A percentile compares a stretch with the other conserved stretches of the same genome.
Conservation (phyloP, 352 stramenopile species). For the Phytophthora constricta region DNA sequence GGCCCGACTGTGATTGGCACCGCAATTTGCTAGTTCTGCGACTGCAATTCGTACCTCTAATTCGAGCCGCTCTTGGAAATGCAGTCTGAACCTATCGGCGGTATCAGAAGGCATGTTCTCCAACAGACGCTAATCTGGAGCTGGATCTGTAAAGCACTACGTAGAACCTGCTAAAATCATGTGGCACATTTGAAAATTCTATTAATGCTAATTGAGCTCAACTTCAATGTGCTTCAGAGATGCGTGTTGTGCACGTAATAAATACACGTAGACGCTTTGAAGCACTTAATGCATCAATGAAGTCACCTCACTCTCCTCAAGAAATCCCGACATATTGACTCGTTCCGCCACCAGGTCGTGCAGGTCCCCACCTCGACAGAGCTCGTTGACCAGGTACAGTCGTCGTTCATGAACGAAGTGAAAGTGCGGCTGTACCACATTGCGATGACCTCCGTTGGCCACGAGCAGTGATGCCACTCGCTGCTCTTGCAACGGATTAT, state of each 20-base stretch:
- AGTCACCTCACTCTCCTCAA: conserved; percentile 40
- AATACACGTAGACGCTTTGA: conserved; percentile 36
- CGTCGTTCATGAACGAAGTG: conserved; percentile 25
- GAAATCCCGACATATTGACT: conserved; percentile 7
- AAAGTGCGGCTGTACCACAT: conserved; percentile 37
- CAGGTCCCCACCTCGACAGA: conserved; percentile 55
- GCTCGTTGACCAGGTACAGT: conserved; percentile 56
- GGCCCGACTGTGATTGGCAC: too few species aligned
- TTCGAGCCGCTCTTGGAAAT: too few species aligned
- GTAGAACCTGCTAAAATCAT: too few species aligned
- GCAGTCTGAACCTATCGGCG: too few species aligned
- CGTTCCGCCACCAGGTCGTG: conserved; percentile 33
- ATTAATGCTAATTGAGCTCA: too few species aligned
- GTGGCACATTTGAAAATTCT: too few species aligned
- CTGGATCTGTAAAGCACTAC: too few species aligned
- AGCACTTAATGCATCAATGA: conserved; percentile 45
- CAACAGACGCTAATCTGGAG: too few species aligned
- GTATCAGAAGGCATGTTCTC: too few species aligned
- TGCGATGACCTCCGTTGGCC: conserved; percentile 31
- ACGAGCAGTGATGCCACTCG: conserved; percentile 18
- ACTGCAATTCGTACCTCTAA: too few species aligned
- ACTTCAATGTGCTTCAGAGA: too few species aligned
- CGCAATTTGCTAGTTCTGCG: too few species aligned
- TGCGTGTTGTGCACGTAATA: conserved; percentile 50
- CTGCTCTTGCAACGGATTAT: conserved; percentile 36